phyloP scores from a whole-genome alignment of 2,329 filamentous ascomycete genomes.

The Dactylellina cionopaga region DNA sequence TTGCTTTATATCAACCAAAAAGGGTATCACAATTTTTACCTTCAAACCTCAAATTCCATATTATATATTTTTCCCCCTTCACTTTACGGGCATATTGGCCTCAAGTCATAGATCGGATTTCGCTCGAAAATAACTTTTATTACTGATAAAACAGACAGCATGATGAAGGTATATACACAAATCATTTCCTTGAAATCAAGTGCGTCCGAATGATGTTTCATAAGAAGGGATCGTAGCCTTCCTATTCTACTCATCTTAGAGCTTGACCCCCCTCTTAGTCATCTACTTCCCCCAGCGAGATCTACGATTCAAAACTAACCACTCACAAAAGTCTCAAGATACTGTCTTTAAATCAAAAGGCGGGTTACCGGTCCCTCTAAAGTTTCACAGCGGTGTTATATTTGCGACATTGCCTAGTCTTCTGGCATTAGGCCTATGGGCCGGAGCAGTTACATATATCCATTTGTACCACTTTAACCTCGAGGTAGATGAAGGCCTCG shows the following conservation, averaged over 20 bases:
- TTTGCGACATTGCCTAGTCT: constrained; percentile 38
- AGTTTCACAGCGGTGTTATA: constrained; percentile 45
- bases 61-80: not conserved
- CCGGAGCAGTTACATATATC: constrained; percentile 42
- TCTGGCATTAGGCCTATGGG: constrained; percentile 38
- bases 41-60: constrained; percentile 10
- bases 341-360: not conserved
- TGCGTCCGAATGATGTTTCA: constrained; percentile 12
- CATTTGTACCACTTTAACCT: constrained; percentile 46
- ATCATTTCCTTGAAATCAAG: constrained; percentile 15
- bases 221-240: constrained; percentile 1
- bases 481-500: constrained; percentile 46
- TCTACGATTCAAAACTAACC: not conserved
- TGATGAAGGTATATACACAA: constrained; percentile 36
- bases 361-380: constrained; percentile 42
- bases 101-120: too few relatives aligned
- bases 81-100: too few relatives aligned
- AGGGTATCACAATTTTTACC: constrained; percentile 27
- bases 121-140: too few relatives aligned
- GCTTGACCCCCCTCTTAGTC: not conserved
- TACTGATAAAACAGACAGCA: constrained; percentile 1
- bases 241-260: not conserved
- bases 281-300: not conserved
- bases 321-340: constrained; percentile 8
- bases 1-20: constrained; percentile 10